Percentiles rank a stretch among this genome's conserved stretches.
Evolutionary conservation across 805 yeast genomes (phyloP).

Genomic region (Komagataella pastoris): DNA sequence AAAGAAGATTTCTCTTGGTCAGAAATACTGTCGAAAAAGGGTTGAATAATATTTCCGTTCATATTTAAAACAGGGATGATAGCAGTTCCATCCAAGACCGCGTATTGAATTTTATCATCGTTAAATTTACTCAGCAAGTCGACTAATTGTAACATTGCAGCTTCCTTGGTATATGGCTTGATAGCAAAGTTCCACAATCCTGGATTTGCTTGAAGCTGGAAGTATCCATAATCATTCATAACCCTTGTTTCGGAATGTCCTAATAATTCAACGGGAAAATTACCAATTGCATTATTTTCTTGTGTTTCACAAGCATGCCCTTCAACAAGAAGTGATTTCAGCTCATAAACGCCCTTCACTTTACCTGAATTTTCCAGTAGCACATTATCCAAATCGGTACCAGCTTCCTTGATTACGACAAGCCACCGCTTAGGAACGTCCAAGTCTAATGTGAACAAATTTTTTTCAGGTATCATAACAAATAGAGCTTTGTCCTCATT

Average conservation of each 20-base stretch:
- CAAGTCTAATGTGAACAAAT: conserved; percentile 39
- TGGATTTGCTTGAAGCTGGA: conserved; percentile 63
- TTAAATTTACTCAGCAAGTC: conserved; percentile 14
- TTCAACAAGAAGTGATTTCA: conserved; percentile 50
- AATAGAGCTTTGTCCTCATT: conserved; percentile 19
- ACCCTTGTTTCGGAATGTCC: conserved; percentile 42
- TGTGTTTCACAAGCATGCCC: conserved; percentile 56
- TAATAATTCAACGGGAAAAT: too few species aligned
- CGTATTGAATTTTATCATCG: conserved; percentile 2
- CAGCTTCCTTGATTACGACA: conserved; percentile 35
- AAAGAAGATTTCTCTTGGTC: conserved; percentile 7
- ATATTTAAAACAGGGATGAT: conserved; percentile 25
- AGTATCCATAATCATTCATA: conserved; percentile 75
- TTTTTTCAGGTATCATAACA: conserved; percentile 33
- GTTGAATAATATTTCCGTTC: conserved; percentile 30
- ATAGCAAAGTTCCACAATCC: conserved; percentile 60
- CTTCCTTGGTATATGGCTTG: too few species aligned
- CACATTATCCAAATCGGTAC: conserved; percentile 53
- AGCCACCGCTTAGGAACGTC: conserved; percentile 61
- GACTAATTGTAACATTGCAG: conserved; percentile 24
- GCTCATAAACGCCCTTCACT: conserved; percentile 31
- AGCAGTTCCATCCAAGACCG: background rate
- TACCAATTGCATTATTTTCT: too few species aligned
- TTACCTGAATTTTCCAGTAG: conserved; percentile 23
- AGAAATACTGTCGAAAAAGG: conserved; percentile 26